Evolutionary conservation across 148 eudicot species (phyloP).

Genomic region (Rhododendron mucronatum): DNA sequence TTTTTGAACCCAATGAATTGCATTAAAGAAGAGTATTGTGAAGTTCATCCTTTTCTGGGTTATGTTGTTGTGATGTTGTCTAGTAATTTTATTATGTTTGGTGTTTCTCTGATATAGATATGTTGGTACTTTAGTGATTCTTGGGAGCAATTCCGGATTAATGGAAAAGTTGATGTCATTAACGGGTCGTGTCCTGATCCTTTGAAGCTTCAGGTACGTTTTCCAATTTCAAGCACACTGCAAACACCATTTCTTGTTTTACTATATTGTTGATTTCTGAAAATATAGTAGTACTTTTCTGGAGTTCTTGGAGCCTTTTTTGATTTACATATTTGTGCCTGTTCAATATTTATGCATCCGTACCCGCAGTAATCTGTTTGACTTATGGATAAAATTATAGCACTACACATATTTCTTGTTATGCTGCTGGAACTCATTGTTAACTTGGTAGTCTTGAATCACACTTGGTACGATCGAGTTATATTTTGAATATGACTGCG

Average conservation of each 20-base stretch:
- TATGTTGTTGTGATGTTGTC: neutral
- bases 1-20: neutral
- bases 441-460: neutral
- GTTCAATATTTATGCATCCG: neutral
- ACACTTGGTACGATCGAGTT: neutral
- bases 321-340: neutral
- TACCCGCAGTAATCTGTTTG: neutral
- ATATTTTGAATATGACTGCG: neutral
- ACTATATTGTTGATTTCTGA: neutral
- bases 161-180: conserved; percentile 66
- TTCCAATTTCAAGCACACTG: neutral
- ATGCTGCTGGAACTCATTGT: neutral
- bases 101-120: conserved; percentile 35
- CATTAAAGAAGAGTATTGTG: neutral
- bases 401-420: neutral
- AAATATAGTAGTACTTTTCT: neutral
- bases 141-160: conserved; percentile 89
- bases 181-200: conserved; percentile 60
- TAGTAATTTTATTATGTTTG: neutral
- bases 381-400: neutral
- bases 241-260: neutral
- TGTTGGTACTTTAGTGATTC: conserved; percentile 92
- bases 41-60: neutral
- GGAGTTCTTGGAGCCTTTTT: neutral
- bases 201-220: conserved; percentile 57